phyloP scores from a whole-genome alignment of 805 yeast genomes.

The Ogataea naganishii region DNA sequence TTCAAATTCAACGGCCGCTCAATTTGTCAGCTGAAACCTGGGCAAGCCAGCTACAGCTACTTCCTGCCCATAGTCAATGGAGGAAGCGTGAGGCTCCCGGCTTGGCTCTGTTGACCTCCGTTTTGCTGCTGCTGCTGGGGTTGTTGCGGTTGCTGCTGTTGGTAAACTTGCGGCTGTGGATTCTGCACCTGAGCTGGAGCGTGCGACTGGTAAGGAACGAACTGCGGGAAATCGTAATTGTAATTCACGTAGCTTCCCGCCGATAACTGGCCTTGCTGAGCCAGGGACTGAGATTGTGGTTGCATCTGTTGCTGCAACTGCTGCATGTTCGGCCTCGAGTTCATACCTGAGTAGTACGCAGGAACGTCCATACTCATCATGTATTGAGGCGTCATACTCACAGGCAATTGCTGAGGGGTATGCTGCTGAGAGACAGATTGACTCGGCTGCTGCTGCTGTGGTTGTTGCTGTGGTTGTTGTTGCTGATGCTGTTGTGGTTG shows the following conservation, averaged over 20 bases:
- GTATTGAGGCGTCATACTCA: conserved; percentile 1
- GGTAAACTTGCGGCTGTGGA: conserved; percentile 6
- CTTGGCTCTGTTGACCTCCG: conserved; percentile 10
- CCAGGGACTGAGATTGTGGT: conserved; percentile 15
- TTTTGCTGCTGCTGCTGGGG: conserved; percentile 9
- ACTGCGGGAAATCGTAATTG: conserved; percentile 1
- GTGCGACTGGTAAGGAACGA: not conserved
- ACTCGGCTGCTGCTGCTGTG: conserved; percentile 1
- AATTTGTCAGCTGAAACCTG: no score
- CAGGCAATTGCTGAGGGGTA: not conserved
- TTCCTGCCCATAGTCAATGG: no score
- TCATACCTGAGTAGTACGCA: conserved; percentile 6
- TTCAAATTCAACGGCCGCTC: no score
- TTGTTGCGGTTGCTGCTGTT: conserved; percentile 4
- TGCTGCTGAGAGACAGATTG: conserved; percentile 2
- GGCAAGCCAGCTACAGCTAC: no score
- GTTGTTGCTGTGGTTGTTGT: conserved; percentile 6
- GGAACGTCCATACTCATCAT: not conserved
- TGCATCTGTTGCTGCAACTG: conserved; percentile 12
- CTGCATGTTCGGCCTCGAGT: conserved; percentile 9
- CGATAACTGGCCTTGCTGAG: conserved; percentile 7
- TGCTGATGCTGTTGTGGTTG: conserved; percentile 6
- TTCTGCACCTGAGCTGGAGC: no score
- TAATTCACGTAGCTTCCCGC: conserved; percentile 1
- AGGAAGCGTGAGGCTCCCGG: conserved; percentile 12